Evolutionary conservation across 1,139 yeast genomes (phyloP), one percentile per base, ranked within the genome.

Genomic region (Hanseniaspora sp.): DNA sequence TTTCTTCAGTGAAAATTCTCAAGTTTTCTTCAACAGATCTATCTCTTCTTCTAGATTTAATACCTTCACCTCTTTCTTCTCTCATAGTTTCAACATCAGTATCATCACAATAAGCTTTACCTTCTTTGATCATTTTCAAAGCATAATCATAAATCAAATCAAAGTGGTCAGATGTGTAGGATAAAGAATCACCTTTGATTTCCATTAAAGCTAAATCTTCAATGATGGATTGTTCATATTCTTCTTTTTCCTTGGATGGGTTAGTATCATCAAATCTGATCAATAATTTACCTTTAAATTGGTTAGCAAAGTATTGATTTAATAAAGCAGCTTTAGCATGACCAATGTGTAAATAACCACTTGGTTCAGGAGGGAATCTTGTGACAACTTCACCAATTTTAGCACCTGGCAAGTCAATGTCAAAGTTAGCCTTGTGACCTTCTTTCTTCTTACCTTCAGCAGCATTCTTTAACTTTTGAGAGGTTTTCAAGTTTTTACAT

Each of bases 301-400:
- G 83, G 67, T 85, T 83, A 46, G 98, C 98, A 67, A 76, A 92
- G 15, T 97, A 97, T 68, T 92, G 92, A 69, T 92, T 90, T 57
- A 92, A 95, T 78, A 92, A 85, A 67, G 92, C 92, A 53, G 98
- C 98, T 72, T 94, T 94, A 49, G 96, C 85, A 68, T 92, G 99
- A 47, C 99, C 99, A 69, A 92, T 92, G 68, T 92, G 98, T 65
- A 92, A 76, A 65, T 81, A 92, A 56, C 98, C 98, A 68, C 90
- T 90, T 53, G 98, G 98, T 71, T 92, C 98, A 7, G 98, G 74
- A 61, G 97, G 97, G 81, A 92, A 92, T 74, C 98, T 85, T 55
- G 97, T 92, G 56, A 92, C 97, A 56, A 92, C 97, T 70, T 88
- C 75, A 59, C 98, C 98, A 59, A 84, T 81, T 64, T 78, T 80